phyloP scores from a whole-genome alignment of 1,284 basidiomycete genomes.

The Papiliotrema nemorosa region DNA sequence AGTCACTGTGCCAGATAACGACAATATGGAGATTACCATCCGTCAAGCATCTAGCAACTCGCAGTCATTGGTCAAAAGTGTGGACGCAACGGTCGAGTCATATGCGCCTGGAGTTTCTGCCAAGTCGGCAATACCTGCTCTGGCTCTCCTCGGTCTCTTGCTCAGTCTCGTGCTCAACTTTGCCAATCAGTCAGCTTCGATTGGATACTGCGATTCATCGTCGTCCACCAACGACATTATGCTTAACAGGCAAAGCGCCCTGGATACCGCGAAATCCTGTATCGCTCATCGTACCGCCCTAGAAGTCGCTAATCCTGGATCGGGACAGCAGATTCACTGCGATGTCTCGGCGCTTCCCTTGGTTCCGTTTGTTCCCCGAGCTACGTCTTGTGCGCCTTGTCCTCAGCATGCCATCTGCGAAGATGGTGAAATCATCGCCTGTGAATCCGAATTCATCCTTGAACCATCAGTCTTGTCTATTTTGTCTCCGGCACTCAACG shows the following conservation, averaged over 20 bases:
- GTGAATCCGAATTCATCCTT: constrained; percentile 71
- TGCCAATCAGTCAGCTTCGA: constrained; percentile 59
- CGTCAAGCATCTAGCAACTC: constrained; percentile 3
- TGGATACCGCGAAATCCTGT: constrained; percentile 59
- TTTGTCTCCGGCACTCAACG: constrained; percentile 55
- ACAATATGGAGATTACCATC: constrained; percentile 4
- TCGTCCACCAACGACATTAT: constrained; percentile 62
- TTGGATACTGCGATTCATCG: constrained; percentile 78
- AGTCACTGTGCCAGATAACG: constrained; percentile 5
- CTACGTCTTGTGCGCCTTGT: constrained; percentile 75
- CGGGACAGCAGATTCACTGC: constrained; percentile 21
- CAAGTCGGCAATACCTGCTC: constrained; percentile 47
- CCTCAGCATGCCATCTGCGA: constrained; percentile 75
- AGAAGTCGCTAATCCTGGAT: constrained; percentile 20
- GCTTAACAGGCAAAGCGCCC: constrained; percentile 29
- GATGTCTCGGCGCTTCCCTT: constrained; percentile 53
- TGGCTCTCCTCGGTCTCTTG: constrained; percentile 51
- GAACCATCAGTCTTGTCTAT: constrained; percentile 28
- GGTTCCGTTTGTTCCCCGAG: constrained; percentile 56
- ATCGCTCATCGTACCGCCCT: constrained; percentile 42
- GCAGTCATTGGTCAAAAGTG: constrained; percentile 14
- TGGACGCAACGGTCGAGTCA: no score
- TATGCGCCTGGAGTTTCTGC: constrained; percentile 11
- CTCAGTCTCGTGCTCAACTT: constrained; percentile 50
- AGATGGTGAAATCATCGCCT: constrained; percentile 59